Base-by-base conservation (phyloP, 257 asterid genomes). In the Striga asiatica region DNA sequence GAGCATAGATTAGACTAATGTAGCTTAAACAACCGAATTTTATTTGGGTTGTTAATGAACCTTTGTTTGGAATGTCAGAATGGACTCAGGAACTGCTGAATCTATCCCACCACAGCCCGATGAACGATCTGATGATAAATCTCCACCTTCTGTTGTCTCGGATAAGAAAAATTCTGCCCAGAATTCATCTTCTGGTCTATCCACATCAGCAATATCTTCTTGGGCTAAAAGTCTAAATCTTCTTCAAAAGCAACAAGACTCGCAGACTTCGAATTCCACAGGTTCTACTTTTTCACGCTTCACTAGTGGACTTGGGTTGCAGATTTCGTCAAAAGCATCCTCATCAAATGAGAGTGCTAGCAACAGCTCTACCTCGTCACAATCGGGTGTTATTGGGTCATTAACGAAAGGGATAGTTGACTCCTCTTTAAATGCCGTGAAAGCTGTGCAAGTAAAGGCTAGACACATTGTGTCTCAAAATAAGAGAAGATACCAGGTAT, bases 401-500 rank as follows among this genome's bases (percentile, higher is more conserved):
- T 70, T 87, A 34, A 78, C 88, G 10, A 91, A 84, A 78, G 98
- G 98, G 49, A 65, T 91, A 50, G 82, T 87, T 68, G 98, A 84
- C 74, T 73, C 98, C 47, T 91, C 96, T 32, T 48, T 91, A 62
- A 78, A 68, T 71, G 98, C 95, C 22, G 92, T 91, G 68, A 91
- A 86, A 74, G 89, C 96, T 57, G 89, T 91, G 74, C 98, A 91
- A 72, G 89, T 81, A 21, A 91, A 91, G 77, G 98, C 98, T 55
- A 87, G 96, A 12, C 96, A 87, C 55, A 72, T 78, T 20, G 98
- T 91, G 56, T 91, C 98, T 13, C 98, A 91, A 62, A 91, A 91
- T 79, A 91, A 91, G 75, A 73, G 96, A 66, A 80, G 98, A 84
- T 91, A 91, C 84, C 96, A 87, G 96, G 98, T 91, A 72, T 19